Evolutionary conservation across 1,284 basidiomycete species (phyloP), one percentile per base, ranked within the genome.

Genomic region (Cronartium quercuum): DNA sequence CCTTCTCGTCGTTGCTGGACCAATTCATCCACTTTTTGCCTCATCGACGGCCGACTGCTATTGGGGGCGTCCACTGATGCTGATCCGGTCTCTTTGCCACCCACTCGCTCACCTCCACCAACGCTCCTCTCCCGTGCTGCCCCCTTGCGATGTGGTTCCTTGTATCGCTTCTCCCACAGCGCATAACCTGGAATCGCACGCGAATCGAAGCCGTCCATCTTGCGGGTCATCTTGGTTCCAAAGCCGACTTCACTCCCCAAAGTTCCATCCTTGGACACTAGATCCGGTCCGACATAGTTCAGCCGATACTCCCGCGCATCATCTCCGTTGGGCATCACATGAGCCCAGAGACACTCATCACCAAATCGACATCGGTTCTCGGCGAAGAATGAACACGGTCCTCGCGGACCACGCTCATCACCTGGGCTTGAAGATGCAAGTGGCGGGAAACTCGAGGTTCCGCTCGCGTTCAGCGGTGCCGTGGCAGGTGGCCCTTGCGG

Each of bases 361-460:
- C 78, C 74, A 68, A 78, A 77, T 29, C 76, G 70, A 77, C 78
- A 79, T 18, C 76, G 74, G 74, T 78, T 79, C 66, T 75, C 76
- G 55, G 76, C 77, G 68, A 78, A 79, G 76, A 78, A 79, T 21
- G 78, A 78, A 63, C 78, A 79, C 10, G 78, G 78, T 35, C 76
- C 77, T 44, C 76, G 67, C 9, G 76, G 70, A 6, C 60, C 66
- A 6, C 68, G 65, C 63, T 67, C 66, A 41, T 62, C 76, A n/a
- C 12, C 21, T 34, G 66, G 47, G 60, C 60, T 29, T 9, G 60
- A 38, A 10, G n/a, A 18, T 18, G 29, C 60, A 29, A 34, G 34
- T 29, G 34, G 34, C 18, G 41, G 41, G 10, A 9, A 38, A 10
- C 18, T 38, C 9, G 29, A 29, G n/a, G 34, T 62, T 9, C 18